Evolutionary conservation across 1,284 basidiomycete genomes (phyloP), one percentile per base, ranked within the genome.

Genomic region (Ceratobasidium sp.): DNA sequence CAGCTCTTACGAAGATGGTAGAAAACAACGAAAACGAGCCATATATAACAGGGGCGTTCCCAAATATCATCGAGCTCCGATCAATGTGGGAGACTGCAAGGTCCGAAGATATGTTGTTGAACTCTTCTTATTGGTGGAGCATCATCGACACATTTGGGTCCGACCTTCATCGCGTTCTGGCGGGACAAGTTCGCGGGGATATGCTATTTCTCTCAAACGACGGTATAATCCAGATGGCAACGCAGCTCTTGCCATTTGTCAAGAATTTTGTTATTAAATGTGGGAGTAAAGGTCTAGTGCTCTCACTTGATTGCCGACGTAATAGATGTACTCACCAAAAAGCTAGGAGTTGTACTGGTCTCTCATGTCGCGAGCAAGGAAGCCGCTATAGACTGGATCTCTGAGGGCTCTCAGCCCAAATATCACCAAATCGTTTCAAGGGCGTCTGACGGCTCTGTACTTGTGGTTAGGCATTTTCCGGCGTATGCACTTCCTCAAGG

Each of bases 181-280:
- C 90, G 61, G 88, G 88, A 40, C 87, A 94, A 23, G 86, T 92
- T 3, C 86, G 86, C 77, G 84, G 82, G 70, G 81, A 84, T 10
- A 84, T 94, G 23, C 85, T 88, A 0, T 94, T 94, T 86, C 86
- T 96, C 15, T 82, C 89, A 12, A 87, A 91, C 26, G 84, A 90
- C 54, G 95, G 95, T 2, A 83, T 94, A 42, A 90, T 90, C 0
- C 93, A 94, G 81, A 95, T 93, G 90, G 93, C 94, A 17, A 85
- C 95, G 62, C 89, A 91, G 77, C 88, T 95, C 20, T 87, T 97
- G 6, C 94, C 95, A 0, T 93, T 94, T 84, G 92, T 97, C 84
- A 89, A 91, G 79, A 89, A 93, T 79, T 86, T 97, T 54, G 87
- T 97, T 82, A 88, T 97, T 82, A 98, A 98, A 85, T 94, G 92